Evolutionary conservation across 768 basidiomycete genomes (phyloP), one percentile per base, ranked within the genome.

Genomic region (Lactarius psammicola): DNA sequence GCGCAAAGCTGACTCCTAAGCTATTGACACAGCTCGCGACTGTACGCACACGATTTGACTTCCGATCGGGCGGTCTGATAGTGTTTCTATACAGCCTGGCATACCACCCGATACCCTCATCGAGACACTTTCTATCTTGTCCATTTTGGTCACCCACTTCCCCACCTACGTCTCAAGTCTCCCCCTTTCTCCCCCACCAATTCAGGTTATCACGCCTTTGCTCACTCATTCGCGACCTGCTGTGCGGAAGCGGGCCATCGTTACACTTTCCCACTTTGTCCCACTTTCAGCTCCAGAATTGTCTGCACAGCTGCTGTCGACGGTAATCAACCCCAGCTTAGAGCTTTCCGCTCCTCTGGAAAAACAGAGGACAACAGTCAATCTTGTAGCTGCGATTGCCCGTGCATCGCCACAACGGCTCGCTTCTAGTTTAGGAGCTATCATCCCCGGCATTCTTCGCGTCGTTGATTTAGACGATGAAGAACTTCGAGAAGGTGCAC

Each of bases 221-320:
- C 83, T 93, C 55, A 82, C 80, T n/a, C 91, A 90, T 76, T 72
- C 82, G 9, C 87, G 94, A 4, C 85, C 90, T 11, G 93, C 94
- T 0, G 92, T 98, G 60, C 87, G 95, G 59, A 98, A 98, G 79
- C 89, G 95, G 59, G 91, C 94, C 2, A 95, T 98, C 65, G 80
- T 87, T 42, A 92, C 94, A 0, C 75, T 94, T 49, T 90, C 93
- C 0, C 91, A 94, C 69, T 90, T 94, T 74, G 82, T 95, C 44
- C 90, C 88, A 18, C 85, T 86, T 51, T 88, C 89, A 10, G 85
- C 84, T 46, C 80, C 85, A 4, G 78, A 81, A 3, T 75, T 90
- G 11, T 90, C 92, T 73, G 74, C 80, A 1, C 76, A 82, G n/a
- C 77, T 94, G 34, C 77, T 94, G 54, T 78, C 80, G 59, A 77